Conservation (phyloP, 2,329 filamentous ascomycete genomes). For the Colletotrichum euphorbiae region DNA sequence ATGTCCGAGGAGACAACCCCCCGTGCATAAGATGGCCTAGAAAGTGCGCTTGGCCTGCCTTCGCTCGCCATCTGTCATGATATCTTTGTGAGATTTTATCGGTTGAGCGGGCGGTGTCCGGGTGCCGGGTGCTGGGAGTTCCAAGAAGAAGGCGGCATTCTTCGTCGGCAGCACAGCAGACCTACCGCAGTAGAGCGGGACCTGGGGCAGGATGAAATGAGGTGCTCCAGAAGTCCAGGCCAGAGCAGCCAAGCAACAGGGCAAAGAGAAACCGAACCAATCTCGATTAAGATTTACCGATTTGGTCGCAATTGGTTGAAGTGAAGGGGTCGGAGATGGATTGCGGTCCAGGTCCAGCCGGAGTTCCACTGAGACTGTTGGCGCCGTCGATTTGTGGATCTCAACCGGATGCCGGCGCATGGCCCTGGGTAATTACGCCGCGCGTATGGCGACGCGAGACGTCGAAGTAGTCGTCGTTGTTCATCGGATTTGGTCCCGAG, state of each 20-base stretch:
- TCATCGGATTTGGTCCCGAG: conserved; percentile 12
- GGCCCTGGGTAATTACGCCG: conserved; percentile 21
- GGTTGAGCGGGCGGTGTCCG: not conserved
- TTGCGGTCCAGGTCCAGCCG: conserved; percentile 12
- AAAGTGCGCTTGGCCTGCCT: not conserved
- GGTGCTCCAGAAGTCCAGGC: conserved; percentile 2
- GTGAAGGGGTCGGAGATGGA: conserved; percentile 9
- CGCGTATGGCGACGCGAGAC: conserved; percentile 16
- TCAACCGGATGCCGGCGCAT: conserved; percentile 17
- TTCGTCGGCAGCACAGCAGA: not conserved
- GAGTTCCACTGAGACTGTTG: conserved; percentile 6
- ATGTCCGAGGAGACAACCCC: not conserved
- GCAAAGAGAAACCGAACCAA: not conserved
- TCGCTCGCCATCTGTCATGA: conserved; percentile 19
- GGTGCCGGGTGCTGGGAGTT: not conserved
- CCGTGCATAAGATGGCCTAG: not conserved
- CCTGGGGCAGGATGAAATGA: conserved; percentile 10
- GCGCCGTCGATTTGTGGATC: conserved; percentile 23
- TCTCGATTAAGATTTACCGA: conserved; percentile 15
- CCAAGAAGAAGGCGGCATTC: not conserved
- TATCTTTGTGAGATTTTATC: not conserved
- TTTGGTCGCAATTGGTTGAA: not conserved
- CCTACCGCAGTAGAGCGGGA: not conserved
- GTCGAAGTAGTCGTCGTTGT: too few species aligned
- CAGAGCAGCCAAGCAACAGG: conserved; percentile 1